phyloP scores from a whole-genome alignment of 441 rosid genomes.

The Aleurites moluccanus region DNA sequence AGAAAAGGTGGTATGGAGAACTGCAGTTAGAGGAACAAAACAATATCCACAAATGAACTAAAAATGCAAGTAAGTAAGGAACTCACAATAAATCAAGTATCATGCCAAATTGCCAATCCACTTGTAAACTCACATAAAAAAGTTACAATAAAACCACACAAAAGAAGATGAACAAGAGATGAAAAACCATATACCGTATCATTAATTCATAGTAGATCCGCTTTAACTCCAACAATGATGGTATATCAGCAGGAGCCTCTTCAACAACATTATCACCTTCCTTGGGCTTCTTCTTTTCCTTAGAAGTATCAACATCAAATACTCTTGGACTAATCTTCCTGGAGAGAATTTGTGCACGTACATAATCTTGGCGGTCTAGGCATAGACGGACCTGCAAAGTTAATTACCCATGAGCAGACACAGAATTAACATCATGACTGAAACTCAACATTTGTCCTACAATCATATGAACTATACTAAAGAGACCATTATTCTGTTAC shows the following conservation, averaged over 20 bases:
- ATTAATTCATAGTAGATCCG: slow-evolving; percentile 80
- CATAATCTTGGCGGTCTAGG: slow-evolving; percentile 90
- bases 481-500: background rate
- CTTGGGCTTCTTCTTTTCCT: slow-evolving; percentile 94
- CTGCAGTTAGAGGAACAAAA: background rate
- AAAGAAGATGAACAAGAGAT: background rate
- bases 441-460: background rate
- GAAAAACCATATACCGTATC: slow-evolving; percentile 57
- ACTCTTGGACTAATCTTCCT: slow-evolving; percentile 94
- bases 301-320: slow-evolving; percentile 70
- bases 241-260: slow-evolving; percentile 96
- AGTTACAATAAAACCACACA: background rate
- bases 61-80: background rate
- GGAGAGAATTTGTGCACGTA: slow-evolving; percentile 93
- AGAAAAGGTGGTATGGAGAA: background rate
- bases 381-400: slow-evolving; percentile 79
- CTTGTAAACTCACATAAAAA: background rate
- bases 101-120: background rate
- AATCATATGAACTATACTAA: background rate
- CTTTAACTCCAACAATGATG: slow-evolving; percentile 83
- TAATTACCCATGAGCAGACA: slow-evolving; percentile 16
- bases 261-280: slow-evolving; percentile 86
- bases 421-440: slow-evolving; percentile 9
- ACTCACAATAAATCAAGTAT: background rate
- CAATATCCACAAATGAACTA: background rate